phyloP scores from a whole-genome alignment of 768 basidiomycete species.

The Gloeophyllum trabeum region DNA sequence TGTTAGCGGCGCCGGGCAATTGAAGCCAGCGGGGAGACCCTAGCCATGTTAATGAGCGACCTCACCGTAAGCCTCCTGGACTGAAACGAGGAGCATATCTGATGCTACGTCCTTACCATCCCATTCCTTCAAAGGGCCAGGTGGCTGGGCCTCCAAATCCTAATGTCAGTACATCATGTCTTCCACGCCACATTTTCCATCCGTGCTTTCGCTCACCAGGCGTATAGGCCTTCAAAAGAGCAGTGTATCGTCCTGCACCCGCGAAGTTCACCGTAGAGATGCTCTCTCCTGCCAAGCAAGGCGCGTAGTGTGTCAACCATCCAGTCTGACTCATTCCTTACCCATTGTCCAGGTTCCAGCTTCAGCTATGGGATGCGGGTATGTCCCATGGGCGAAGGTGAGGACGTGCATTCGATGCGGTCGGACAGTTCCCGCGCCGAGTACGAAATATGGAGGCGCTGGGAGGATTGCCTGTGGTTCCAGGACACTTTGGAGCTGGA shows the following conservation, averaged over 20 bases:
- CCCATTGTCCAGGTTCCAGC: constrained; percentile 9
- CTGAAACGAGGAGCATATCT: neutral
- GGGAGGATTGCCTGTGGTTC: constrained; percentile 77
- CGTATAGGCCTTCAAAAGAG: constrained; percentile 45
- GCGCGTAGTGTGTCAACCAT: constrained; percentile 4
- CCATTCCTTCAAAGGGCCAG: neutral
- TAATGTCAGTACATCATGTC: too few relatives aligned
- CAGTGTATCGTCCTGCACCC: constrained; percentile 49
- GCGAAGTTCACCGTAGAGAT: constrained; percentile 46
- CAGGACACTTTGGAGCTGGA: constrained; percentile 60
- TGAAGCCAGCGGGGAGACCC: too few relatives aligned
- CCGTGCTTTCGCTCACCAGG: neutral
- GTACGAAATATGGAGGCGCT: constrained; percentile 70
- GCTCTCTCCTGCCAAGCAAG: constrained; percentile 23
- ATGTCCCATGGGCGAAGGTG: constrained; percentile 6
- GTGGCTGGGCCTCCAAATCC: too few relatives aligned
- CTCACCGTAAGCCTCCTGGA: too few relatives aligned
- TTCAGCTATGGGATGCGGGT: constrained; percentile 15
- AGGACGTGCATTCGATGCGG: constrained; percentile 7
- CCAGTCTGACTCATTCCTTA: neutral
- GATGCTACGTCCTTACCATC: neutral
- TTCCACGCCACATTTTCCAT: too few relatives aligned
- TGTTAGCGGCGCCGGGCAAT: too few relatives aligned
- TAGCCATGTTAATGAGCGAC: too few relatives aligned
- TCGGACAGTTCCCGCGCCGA: constrained; percentile 23